Conservation (phyloP, 2,329 filamentous ascomycete species). For the Fusarium marasasianum region DNA sequence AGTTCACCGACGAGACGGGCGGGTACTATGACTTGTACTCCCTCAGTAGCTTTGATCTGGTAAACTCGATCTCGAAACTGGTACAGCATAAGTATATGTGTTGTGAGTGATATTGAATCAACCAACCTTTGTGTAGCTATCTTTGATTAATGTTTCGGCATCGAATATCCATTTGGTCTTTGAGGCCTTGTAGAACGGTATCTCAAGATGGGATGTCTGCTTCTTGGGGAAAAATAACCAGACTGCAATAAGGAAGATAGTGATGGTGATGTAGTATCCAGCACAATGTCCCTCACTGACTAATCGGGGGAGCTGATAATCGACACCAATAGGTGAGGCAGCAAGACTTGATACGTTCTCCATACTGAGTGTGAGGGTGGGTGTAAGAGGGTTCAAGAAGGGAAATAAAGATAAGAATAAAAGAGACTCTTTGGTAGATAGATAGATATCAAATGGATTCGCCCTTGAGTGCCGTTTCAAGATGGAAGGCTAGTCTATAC, state of each 20-base stretch:
- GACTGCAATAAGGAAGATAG: slow-evolving; percentile 47
- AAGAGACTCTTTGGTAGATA: slow-evolving; percentile 9
- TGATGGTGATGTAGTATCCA: slow-evolving; percentile 55
- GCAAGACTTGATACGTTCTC: slow-evolving; percentile 34
- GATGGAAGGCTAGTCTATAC: not conserved
- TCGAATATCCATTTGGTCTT: slow-evolving; percentile 62
- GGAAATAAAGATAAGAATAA: not conserved
- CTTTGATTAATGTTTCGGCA: slow-evolving; percentile 57
- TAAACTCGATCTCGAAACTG: slow-evolving; percentile 61
- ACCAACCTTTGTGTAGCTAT: slow-evolving; percentile 59
- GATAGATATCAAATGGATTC: slow-evolving; percentile 4
- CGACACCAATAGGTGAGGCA: slow-evolving; percentile 21
- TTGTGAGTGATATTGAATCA: not conserved
- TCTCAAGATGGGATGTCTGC: slow-evolving; percentile 45
- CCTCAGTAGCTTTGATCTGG: slow-evolving; percentile 62
- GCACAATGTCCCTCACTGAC: slow-evolving; percentile 44
- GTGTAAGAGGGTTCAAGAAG: not conserved
- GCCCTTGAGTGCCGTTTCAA: slow-evolving; percentile 5
- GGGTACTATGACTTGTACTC: slow-evolving; percentile 58
- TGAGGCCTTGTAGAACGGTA: slow-evolving; percentile 59
- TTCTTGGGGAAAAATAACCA: slow-evolving; percentile 53
- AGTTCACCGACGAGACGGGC: slow-evolving; percentile 56
- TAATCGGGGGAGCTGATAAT: slow-evolving; percentile 36
- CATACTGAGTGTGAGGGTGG: slow-evolving; percentile 22
- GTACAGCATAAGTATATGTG: slow-evolving; percentile 27